Evolutionary conservation across 2,329 filamentous ascomycete species (phyloP).

Genomic region (Colletotrichum cuscutae): DNA sequence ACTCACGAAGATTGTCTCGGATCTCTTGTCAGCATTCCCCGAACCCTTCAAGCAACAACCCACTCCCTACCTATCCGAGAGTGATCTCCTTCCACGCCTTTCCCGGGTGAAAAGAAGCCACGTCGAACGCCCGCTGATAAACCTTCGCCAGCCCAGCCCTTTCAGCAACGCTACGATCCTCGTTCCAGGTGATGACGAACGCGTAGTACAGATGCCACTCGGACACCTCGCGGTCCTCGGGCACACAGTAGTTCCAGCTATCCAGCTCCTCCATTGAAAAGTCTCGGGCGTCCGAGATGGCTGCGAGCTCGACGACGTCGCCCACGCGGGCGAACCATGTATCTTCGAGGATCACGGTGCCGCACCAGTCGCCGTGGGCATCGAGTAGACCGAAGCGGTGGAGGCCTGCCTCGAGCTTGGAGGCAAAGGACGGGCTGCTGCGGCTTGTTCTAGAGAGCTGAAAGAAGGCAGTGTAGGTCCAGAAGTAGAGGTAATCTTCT

Average conservation of each 20-base stretch:
- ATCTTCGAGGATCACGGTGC: not conserved
- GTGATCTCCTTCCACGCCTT: conserved; percentile 1
- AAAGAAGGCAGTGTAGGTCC: not conserved
- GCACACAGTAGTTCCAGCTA: not conserved
- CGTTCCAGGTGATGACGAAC: not conserved
- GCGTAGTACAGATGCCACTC: not conserved
- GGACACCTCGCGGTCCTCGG: not conserved
- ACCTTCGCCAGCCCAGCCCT: not conserved
- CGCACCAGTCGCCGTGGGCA: not conserved
- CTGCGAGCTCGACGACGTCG: not conserved
- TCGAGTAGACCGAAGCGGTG: not conserved
- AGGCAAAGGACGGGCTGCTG: not conserved
- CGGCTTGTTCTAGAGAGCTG: not conserved
- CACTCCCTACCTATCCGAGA: no score
- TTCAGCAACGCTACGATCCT: not conserved
- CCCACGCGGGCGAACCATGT: not conserved
- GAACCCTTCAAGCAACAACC: no score
- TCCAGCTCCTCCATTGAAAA: not conserved
- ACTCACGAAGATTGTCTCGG: no score
- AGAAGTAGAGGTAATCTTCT: not conserved
- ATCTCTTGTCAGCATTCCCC: no score
- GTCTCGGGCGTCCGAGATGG: not conserved
- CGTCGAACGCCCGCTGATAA: not conserved
- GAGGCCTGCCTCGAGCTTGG: not conserved
- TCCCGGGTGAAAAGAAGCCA: not conserved